Base-by-base conservation (phyloP, 371 early-diverging fungal species). In the Coemansia sp. region DNA sequence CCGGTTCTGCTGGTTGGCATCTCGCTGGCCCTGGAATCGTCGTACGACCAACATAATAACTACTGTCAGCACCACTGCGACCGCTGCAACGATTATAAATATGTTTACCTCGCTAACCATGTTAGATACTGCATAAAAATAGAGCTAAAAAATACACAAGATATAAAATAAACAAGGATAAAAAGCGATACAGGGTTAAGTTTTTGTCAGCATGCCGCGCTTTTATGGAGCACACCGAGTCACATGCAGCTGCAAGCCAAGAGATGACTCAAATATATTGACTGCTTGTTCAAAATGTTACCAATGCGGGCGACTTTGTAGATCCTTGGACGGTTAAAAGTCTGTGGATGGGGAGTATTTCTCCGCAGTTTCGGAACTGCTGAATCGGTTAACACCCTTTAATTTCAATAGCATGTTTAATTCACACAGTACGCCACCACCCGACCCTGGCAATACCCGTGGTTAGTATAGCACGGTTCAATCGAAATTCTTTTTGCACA, bases 71-170 rank as follows among this genome's bases (percentile, higher is more conserved):
- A 57, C 56, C 16, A 61, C 18, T 4, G 62, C 66, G 22, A 61
- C 56, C 10, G 66, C 40, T 1, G 71, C 66, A 11, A 71, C 57
- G 14, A 57, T 40, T 13, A 67, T 65, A 53, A 71, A 71, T 26
- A 71, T 5, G 24, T 39, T 66, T 4, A 58, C 24, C 11, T 71
- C 59, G 45, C 52, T 62, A 37, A 40, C 59, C 67, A 67, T 67
- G n/a, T 6, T n/a, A 45, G 6, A 6, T 13, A 13, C 37, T 22
- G 6, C 29, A 40, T 40, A n/a, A 54, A 53, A 26, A 8, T 4
- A 26, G 21, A 13, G 27, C 16, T 27, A 14, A 11, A 54, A 27
- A 54, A 29, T 50, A 50, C 50, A 21, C n/a, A 50, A 50, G 21
- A 21, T 50, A 50, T 37, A 21, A 18, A 22, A 50, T 50, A n/a